Conservation (phyloP, 345 rosid species). For the Anacardium occidentale region DNA sequence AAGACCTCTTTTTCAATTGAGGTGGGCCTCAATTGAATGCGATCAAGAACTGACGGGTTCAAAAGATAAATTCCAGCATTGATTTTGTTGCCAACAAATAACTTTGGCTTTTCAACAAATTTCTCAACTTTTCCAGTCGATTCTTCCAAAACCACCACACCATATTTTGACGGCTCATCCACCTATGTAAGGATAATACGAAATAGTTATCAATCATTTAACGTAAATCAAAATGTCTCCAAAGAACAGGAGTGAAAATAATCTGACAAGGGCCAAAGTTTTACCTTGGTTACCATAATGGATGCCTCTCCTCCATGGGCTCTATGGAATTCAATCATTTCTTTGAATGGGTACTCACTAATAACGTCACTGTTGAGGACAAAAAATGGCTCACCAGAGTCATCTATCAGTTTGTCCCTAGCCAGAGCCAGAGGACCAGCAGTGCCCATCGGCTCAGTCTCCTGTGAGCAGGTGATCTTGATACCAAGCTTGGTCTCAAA, state of each 20-base stretch:
- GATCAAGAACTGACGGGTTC: constrained; percentile 85
- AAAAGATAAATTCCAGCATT: constrained; percentile 93
- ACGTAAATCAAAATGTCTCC: neutral
- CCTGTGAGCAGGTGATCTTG: constrained; percentile 93
- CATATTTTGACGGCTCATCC: constrained; percentile 97
- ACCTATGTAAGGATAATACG: constrained; percentile 41
- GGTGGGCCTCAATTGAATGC: constrained; percentile 88
- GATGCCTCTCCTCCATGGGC: constrained; percentile 97
- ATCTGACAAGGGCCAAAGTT: neutral
- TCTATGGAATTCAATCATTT: constrained; percentile 85
- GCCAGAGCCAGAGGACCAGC: constrained; percentile 99
- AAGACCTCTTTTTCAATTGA: constrained; percentile 96
- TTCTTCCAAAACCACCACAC: constrained; percentile 96
- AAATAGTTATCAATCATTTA: constrained; percentile 7
- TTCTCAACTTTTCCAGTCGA: constrained; percentile 73
- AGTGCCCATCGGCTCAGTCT: constrained; percentile 98
- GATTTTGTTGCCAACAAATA: constrained; percentile 95
- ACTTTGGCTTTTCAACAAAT: constrained; percentile 94
- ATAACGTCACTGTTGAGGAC: constrained; percentile 99
- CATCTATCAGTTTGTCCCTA: constrained; percentile 79
- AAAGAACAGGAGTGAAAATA: neutral
- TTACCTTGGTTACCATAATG: constrained; percentile 98
- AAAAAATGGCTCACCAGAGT: constrained; percentile 87
- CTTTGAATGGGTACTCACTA: constrained; percentile 85
- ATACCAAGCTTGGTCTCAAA: constrained; percentile 87